Evolutionary conservation across 2,329 filamentous ascomycete genomes (phyloP).

Genomic region (Leptographium lundbergii): DNA sequence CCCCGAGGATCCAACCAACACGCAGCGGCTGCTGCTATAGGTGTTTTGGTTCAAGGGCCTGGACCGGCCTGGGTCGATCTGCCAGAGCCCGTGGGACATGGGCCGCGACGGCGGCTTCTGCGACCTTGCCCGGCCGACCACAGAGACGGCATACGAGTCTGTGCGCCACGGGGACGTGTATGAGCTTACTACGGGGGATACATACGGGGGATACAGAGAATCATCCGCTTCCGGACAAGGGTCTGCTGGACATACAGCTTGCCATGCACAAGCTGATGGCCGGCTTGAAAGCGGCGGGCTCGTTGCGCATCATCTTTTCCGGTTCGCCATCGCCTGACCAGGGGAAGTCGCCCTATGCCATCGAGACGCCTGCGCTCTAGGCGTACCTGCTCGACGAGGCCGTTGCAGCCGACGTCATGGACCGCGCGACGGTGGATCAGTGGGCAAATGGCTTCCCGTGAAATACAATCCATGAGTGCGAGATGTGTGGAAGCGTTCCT

Average conservation of each 20-base stretch:
- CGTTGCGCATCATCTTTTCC: not conserved
- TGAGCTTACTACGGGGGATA: not conserved
- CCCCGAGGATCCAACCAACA: not conserved
- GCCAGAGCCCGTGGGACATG: not conserved
- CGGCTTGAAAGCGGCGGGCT: not conserved
- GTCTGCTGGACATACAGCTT: not conserved
- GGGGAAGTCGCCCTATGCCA: not conserved
- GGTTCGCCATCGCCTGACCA: not conserved
- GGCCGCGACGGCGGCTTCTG: not conserved
- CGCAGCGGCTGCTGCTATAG: not conserved
- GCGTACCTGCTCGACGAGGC: not conserved
- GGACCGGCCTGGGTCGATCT: not conserved
- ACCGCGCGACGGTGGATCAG: not conserved
- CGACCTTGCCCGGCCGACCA: not conserved
- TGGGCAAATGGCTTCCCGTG: not conserved
- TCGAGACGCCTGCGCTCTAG: not conserved
- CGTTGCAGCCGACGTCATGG: not conserved
- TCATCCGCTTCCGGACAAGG: not conserved
- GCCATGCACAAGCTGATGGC: not conserved
- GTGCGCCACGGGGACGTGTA: not conserved
- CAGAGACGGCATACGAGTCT: not conserved
- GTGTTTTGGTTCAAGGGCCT: not conserved
- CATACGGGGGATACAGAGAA: not conserved
- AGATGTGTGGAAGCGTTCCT: not conserved
- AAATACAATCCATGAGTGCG: not conserved